These are phyloP conservation scores for Solanum gandarillasii DNA, from an alignment of 257 asterid species.

Conservation along the genomic window DNA sequence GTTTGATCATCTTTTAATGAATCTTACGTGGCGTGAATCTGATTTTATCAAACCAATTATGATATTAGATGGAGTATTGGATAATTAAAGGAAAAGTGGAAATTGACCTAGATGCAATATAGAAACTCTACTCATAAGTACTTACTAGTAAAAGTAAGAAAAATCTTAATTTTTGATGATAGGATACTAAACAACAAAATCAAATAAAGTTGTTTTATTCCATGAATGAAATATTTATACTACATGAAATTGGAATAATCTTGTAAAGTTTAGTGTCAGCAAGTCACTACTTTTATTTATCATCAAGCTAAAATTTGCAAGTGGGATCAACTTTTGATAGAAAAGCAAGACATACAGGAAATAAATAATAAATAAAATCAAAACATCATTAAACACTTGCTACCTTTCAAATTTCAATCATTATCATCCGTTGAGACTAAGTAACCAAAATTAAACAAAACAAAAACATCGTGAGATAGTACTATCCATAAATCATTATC, in stretches of 20 bases:
- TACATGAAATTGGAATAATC: neutral
- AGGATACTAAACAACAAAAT: neutral
- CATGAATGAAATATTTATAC: neutral
- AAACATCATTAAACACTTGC: neutral
- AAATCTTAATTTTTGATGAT: neutral
- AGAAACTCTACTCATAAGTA: neutral
- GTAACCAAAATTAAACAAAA: neutral
- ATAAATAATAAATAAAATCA: neutral
- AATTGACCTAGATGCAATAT: neutral
- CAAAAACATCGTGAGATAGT: neutral
- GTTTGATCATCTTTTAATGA: neutral
- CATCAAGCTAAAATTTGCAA: neutral
- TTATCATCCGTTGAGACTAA: neutral
- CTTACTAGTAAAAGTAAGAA: neutral
- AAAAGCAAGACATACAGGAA: neutral
- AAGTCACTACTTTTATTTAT: neutral
- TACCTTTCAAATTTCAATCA: neutral
- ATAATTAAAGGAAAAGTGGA: neutral
- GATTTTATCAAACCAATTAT: neutral
- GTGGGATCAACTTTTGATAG: neutral
- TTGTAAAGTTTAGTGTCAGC: neutral
- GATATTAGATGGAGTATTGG: neutral
- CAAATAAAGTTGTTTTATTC: neutral
- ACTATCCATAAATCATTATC: neutral
- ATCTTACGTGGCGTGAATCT: neutral